Percentiles rank a stretch among this genome's conserved stretches.
Evolutionary conservation across 441 rosid species (phyloP).

Genomic region (Aquilaria agallochum): DNA sequence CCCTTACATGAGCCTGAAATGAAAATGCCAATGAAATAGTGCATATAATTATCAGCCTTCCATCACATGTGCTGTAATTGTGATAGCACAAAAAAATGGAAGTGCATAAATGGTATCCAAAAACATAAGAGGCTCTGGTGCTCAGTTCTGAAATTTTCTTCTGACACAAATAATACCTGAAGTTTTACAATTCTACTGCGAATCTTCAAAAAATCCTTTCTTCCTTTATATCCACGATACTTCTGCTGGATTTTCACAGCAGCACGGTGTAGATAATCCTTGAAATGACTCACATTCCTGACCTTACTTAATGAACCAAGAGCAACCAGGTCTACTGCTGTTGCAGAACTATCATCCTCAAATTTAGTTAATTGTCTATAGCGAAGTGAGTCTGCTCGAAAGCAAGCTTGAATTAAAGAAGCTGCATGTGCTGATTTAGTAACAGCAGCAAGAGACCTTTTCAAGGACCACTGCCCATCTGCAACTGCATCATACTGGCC

Average conservation of each 20-base stretch:
- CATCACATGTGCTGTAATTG: too few relatives aligned
- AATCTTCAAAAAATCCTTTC: slow-evolving; percentile 69
- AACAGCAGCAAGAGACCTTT: slow-evolving; percentile 71
- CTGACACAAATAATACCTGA: slow-evolving; percentile 45
- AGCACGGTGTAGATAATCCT: slow-evolving; percentile 67
- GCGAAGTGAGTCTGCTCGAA: slow-evolving; percentile 52
- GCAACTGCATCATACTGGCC: slow-evolving; percentile 22
- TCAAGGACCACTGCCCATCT: slow-evolving; percentile 47
- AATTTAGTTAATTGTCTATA: slow-evolving; percentile 44
- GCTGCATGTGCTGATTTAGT: slow-evolving; percentile 78
- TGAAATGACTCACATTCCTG: slow-evolving; percentile 44
- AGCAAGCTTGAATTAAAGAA: slow-evolving; percentile 66
- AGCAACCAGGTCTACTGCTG: slow-evolving; percentile 49
- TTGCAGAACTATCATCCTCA: slow-evolving; percentile 28
- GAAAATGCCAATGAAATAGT: slow-evolving; percentile 8
- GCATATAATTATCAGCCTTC: background rate
- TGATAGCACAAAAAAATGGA: background rate
- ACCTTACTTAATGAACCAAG: slow-evolving; percentile 48
- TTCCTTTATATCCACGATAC: slow-evolving; percentile 86
- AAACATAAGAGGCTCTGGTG: background rate
- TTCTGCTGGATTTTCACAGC: slow-evolving; percentile 75
- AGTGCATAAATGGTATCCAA: background rate
- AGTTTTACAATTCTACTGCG: slow-evolving; percentile 71
- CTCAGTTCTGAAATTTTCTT: background rate
- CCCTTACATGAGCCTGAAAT: slow-evolving; percentile 85